These are phyloP conservation scores for Butyriboletus appendiculatus DNA, from an alignment of 1,284 basidiomycete genomes.

Conservation along the genomic window DNA sequence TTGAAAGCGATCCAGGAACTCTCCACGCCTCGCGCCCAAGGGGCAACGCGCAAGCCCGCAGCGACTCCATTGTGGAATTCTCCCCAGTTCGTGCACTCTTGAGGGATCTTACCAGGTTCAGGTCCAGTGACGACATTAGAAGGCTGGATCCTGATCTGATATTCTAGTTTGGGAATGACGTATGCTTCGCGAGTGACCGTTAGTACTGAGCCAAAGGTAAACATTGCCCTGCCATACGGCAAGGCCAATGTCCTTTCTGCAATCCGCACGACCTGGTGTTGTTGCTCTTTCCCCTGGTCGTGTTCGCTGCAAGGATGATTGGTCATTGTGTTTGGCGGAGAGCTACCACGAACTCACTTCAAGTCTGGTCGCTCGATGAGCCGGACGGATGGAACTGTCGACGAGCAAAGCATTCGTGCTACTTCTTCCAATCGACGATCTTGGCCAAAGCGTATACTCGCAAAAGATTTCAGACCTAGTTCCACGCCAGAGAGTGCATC, in stretches of 20 bases:
- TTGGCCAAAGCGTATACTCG: slow-evolving; percentile 82
- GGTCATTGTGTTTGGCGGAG: neutral
- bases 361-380: slow-evolving; percentile 71
- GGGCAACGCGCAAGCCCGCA: slow-evolving; percentile 81
- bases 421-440: slow-evolving; percentile 88
- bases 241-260: slow-evolving; percentile 85
- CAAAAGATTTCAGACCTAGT: slow-evolving; percentile 69
- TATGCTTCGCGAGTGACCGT: slow-evolving; percentile 77
- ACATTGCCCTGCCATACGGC: slow-evolving; percentile 86
- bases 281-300: slow-evolving; percentile 80
- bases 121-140: slow-evolving; percentile 63
- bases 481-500: slow-evolving; percentile 68
- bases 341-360: slow-evolving; percentile 48
- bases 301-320: slow-evolving; percentile 57
- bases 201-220: slow-evolving; percentile 77
- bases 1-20: slow-evolving; percentile 96
- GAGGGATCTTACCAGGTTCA: slow-evolving; percentile 63
- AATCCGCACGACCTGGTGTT: slow-evolving; percentile 74
- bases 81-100: slow-evolving; percentile 85
- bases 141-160: slow-evolving; percentile 71
- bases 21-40: slow-evolving; percentile 76
- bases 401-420: slow-evolving; percentile 83
- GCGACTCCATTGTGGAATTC: slow-evolving; percentile 98
- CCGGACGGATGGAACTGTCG: slow-evolving; percentile 63
- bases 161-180: slow-evolving; percentile 80